A percentile compares a stretch with the other conserved stretches of the same genome.
Conservation (phyloP, 768 basidiomycete genomes). For the Boletus eberwhitei region DNA sequence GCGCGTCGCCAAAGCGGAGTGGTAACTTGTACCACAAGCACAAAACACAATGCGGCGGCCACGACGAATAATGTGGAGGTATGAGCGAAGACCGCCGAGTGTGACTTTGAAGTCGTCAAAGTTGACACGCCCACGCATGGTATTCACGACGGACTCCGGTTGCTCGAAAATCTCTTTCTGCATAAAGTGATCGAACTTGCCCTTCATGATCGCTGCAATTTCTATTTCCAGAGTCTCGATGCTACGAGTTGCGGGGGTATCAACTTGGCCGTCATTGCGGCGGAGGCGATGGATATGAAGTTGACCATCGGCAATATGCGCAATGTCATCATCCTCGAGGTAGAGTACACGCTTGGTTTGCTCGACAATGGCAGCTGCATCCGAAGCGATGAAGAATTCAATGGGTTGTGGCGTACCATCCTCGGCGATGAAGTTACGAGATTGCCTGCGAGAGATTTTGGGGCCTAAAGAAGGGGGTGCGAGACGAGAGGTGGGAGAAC, state of each 20-base stretch:
- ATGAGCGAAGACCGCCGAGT: conserved; percentile 92
- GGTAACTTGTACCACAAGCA: conserved; percentile 98
- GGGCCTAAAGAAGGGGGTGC: conserved; percentile 57
- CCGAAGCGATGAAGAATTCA: conserved; percentile 99
- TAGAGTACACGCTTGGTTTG: conserved; percentile 99
- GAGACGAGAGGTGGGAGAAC: conserved; percentile 60
- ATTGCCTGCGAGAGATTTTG: conserved; percentile 90
- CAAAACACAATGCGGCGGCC: conserved; percentile 93
- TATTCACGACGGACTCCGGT: conserved; percentile 99
- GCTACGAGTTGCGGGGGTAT: conserved; percentile 67
- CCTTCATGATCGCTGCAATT: conserved; percentile 99
- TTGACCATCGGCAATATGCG: conserved; percentile 95
- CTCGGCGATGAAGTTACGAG: conserved; percentile 96
- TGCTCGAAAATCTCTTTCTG: conserved; percentile 99
- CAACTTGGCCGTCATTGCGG: conserved; percentile 69
- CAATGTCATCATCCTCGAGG: conserved; percentile 98
- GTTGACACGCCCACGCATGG: conserved; percentile 99
- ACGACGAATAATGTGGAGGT: conserved; percentile 93
- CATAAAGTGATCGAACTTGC: conserved; percentile 99
- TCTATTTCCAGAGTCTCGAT: conserved; percentile 99
- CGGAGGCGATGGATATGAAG: conserved; percentile 98
- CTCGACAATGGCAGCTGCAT: conserved; percentile 93
- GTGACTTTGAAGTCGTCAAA: conserved; percentile 91
- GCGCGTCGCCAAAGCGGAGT: conserved; percentile 94
- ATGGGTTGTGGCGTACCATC: conserved; percentile 98